Base-by-base conservation (phyloP, 352 stramenopile species). In the Phytophthora palmivora region DNA sequence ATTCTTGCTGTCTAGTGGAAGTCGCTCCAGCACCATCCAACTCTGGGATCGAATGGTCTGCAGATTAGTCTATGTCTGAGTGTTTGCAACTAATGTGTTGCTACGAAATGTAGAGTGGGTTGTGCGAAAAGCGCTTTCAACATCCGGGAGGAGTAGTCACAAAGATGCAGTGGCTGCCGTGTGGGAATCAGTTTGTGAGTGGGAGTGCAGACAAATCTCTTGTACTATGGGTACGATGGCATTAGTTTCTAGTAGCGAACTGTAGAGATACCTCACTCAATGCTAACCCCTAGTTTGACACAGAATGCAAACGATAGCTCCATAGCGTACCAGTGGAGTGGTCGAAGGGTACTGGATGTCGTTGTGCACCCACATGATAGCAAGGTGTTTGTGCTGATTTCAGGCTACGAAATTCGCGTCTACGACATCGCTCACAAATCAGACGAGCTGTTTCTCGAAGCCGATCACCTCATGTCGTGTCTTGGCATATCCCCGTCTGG, bases 181-280 rank as follows among this genome's bases (percentile, higher is more conserved):
- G 75, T 52, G 80, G 75, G 2, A 63, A 70, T 14, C 76, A 90
- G 26, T 92, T 94, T 50, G 57, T 92, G 14, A 91, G 74, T 52
- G 83, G 81, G 1, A 94, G 82, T 37, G 63, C 80, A 0, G 79
- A 94, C 34, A 92, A 91, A 22, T 91, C 81, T 10, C 70, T 94
- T 10, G 54, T 92, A 28, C 39, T 94, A 18, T 92, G 85, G 85
- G 85, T 94, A 75, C n/a, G 76, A 22, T 3, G 14, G 46, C 14
- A 10, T 26, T 41, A 6, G 48, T 44, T 14, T 12, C 11, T 30
- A 33, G 4, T 14, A 26, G n/a, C 33, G 22, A 28, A 2, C 34
- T 37, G n/a, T 10, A 38, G 19, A 10, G 33, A 6, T 19, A 9
- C 1, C 21, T 49, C 7, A 46, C 32, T 36, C n/a, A 45, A 0